phyloP scores from a whole-genome alignment of 495 filamentous ascomycete species.

The Pyronema omphalodes region DNA sequence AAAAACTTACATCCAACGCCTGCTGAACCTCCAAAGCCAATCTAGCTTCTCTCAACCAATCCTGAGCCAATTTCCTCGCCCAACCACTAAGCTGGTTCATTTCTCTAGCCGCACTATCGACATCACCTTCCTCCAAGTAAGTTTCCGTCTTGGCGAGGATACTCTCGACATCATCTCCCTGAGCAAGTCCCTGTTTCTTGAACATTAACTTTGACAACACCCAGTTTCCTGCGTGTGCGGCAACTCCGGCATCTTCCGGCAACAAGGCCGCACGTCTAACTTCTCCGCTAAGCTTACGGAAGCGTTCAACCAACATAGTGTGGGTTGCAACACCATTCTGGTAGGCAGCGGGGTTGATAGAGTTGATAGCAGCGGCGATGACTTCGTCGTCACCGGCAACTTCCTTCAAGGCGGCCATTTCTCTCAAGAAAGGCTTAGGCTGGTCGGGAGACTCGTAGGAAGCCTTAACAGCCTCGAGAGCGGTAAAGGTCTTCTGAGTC shows the following conservation, averaged over 20 bases:
- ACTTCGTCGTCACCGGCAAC: slow-evolving; percentile 65
- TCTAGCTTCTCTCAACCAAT: slow-evolving; percentile 80
- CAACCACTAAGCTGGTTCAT: slow-evolving; percentile 84
- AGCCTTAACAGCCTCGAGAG: slow-evolving; percentile 77
- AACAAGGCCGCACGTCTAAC: slow-evolving; percentile 84
- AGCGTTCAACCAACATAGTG: slow-evolving; percentile 76
- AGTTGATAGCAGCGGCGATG: slow-evolving; percentile 75
- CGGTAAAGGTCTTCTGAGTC: slow-evolving; percentile 88
- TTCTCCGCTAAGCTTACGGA: slow-evolving; percentile 82
- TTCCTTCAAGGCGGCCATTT: slow-evolving; percentile 87
- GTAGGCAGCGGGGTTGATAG: slow-evolving; percentile 85
- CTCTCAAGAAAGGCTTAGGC: slow-evolving; percentile 68
- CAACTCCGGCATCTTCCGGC: slow-evolving; percentile 82
- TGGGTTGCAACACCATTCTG: slow-evolving; percentile 74
- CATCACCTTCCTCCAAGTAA: slow-evolving; percentile 71
- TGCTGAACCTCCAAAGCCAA: slow-evolving; percentile 86
- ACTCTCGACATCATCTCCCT: slow-evolving; percentile 86
- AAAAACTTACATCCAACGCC: slow-evolving; percentile 65
- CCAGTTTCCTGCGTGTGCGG: slow-evolving; percentile 75
- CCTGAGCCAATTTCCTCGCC: slow-evolving; percentile 80
- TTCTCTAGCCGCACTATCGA: slow-evolving; percentile 82
- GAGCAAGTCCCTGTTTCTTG: slow-evolving; percentile 71
- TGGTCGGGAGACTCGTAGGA: slow-evolving; percentile 53
- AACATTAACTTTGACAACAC: slow-evolving; percentile 83
- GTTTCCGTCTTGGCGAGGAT: slow-evolving; percentile 75